These are phyloP conservation scores for Hyparrhenia diplandra DNA, from an alignment of 176 grass and related monocot genomes.

Conservation along the genomic window DNA sequence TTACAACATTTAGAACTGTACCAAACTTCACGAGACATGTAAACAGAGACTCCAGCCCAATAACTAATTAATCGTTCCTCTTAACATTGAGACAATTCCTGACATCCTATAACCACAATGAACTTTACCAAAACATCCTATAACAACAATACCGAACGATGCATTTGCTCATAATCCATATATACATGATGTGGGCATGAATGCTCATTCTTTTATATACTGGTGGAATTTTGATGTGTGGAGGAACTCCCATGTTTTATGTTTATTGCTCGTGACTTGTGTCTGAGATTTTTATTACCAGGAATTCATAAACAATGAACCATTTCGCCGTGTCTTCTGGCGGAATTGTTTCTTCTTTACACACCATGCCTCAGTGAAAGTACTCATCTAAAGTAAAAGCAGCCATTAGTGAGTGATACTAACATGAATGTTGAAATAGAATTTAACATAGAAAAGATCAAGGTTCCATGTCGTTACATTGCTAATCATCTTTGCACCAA, in stretches of 20 bases:
- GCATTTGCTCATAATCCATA: neutral
- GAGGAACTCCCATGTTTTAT: neutral
- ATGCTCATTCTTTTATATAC: neutral
- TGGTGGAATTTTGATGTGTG: neutral
- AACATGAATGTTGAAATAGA: neutral
- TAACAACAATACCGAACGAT: neutral
- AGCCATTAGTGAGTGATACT: neutral
- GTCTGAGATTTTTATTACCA: constrained; percentile 33
- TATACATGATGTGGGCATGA: neutral
- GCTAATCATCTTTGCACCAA: constrained; percentile 84
- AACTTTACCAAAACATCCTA: neutral
- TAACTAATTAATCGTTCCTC: neutral
- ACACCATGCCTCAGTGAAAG: constrained; percentile 79
- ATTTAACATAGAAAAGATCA: neutral
- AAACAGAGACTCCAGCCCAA: neutral
- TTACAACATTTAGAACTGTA: neutral
- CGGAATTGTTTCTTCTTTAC: constrained; percentile 68
- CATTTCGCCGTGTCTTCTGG: constrained; percentile 45
- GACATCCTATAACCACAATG: neutral
- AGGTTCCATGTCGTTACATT: constrained; percentile 50
- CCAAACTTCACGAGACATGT: neutral
- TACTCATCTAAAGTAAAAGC: constrained; percentile 60
- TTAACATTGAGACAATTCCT: neutral
- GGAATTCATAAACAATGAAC: constrained; percentile 31
- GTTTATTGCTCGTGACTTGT: neutral